These are phyloP conservation scores for Kodamaea fukazawae DNA, from an alignment of 805 yeast genomes.

Conservation along the genomic window DNA sequence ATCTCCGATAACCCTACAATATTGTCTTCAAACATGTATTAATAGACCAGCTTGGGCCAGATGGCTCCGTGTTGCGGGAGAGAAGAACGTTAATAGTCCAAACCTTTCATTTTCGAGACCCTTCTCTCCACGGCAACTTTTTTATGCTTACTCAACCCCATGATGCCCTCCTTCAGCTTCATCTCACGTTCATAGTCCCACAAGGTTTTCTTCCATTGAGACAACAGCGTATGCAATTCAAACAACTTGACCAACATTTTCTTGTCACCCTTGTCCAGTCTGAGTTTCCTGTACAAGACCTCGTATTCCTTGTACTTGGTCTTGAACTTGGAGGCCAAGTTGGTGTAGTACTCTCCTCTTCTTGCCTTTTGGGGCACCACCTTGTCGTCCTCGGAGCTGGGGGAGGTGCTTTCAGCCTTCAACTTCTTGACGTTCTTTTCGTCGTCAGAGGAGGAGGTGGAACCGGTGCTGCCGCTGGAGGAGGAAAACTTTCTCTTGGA, in stretches of 20 bases:
- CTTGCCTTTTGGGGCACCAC: conserved; percentile 11
- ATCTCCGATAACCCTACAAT: no score
- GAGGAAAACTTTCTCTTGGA: conserved; percentile 13
- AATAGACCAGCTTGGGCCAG: no score
- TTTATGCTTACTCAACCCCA: conserved; percentile 39
- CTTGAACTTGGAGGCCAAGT: conserved; percentile 48
- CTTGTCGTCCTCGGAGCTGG: conserved; percentile 22
- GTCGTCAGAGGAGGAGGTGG: conserved; percentile 19
- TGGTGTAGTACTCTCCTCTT: conserved; percentile 36
- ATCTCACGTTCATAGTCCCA: conserved; percentile 46
- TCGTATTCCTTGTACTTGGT: conserved; percentile 49
- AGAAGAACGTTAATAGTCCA: conserved; percentile 3
- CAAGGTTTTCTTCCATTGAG: conserved; percentile 54
- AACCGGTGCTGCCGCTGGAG: conserved; percentile 12
- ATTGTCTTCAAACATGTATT: no score
- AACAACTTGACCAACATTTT: conserved; percentile 37
- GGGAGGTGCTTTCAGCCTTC: conserved; percentile 31
- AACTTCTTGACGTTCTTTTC: conserved; percentile 17
- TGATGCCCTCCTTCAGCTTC: conserved; percentile 30
- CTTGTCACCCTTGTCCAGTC: conserved; percentile 19
- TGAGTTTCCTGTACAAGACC: conserved; percentile 34
- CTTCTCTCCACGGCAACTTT: conserved; percentile 15
- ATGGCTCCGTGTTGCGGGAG: no score
- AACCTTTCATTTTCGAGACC: conserved; percentile 3
- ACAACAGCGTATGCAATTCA: conserved; percentile 50